These are phyloP conservation scores for Drechmeria coniospora DNA, from an alignment of 2,329 filamentous ascomycete species.

Conservation along the genomic window DNA sequence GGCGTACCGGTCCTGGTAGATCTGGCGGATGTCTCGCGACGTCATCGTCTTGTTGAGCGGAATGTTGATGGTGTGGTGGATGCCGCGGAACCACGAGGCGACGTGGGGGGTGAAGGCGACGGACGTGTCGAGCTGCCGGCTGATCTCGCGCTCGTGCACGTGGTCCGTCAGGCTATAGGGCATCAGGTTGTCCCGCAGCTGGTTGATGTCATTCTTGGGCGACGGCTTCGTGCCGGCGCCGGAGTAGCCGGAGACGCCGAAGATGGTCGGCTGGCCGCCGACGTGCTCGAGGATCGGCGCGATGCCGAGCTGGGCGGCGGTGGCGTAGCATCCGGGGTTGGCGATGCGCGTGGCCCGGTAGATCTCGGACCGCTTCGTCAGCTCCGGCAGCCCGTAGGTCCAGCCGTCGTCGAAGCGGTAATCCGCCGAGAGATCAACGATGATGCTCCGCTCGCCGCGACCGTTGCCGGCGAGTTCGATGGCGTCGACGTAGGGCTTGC, in stretches of 20 bases:
- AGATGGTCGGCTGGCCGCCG: conserved; percentile 64
- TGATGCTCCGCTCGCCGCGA: conserved; percentile 46
- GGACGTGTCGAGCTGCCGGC: conserved; percentile 53
- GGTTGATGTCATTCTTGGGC: conserved; percentile 79
- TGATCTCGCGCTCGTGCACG: conserved; percentile 88
- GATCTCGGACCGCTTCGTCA: conserved; percentile 63
- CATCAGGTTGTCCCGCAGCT: conserved; percentile 75
- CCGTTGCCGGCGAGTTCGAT: conserved; percentile 53
- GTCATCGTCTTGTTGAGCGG: conserved; percentile 77
- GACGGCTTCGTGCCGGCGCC: conserved; percentile 89
- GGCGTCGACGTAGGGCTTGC: conserved; percentile 85
- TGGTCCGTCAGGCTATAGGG: conserved; percentile 70
- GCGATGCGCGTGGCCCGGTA: conserved; percentile 67
- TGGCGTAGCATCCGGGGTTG: conserved; percentile 93
- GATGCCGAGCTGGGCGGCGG: conserved; percentile 79
- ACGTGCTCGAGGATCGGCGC: conserved; percentile 65
- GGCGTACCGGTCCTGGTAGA: conserved; percentile 93
- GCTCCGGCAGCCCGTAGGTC: conserved; percentile 84
- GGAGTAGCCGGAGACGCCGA: conserved; percentile 87
- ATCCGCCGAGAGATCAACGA: conserved; percentile 92
- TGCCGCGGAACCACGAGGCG: conserved; percentile 93
- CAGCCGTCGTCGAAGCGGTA: conserved; percentile 70
- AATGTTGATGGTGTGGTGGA: conserved; percentile 81
- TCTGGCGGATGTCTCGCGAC: conserved; percentile 77
- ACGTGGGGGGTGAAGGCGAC: conserved; percentile 89